These are phyloP conservation scores for Teratosphaeria pseudoeucalypti DNA, from an alignment of 2,329 filamentous ascomycete species.

Conservation along the genomic window DNA sequence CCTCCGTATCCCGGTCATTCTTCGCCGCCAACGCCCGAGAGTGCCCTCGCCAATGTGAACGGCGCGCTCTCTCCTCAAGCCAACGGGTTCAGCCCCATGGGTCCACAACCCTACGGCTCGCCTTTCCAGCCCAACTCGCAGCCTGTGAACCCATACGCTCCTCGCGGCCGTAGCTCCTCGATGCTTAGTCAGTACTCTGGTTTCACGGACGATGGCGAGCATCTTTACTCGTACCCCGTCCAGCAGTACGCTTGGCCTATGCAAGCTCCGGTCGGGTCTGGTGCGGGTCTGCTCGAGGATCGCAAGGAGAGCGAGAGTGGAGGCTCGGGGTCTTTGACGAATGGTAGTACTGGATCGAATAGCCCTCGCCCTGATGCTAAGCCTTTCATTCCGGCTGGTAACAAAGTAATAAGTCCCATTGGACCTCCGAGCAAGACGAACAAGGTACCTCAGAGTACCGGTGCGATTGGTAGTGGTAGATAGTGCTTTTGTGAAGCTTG, in stretches of 20 bases:
- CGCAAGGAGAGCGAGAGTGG: slow-evolving; percentile 13
- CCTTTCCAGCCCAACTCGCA: slow-evolving; percentile 13
- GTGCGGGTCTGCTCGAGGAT: slow-evolving; percentile 3
- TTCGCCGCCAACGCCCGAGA: slow-evolving; percentile 48
- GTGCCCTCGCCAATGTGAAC: slow-evolving; percentile 44
- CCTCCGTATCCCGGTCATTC: slow-evolving; percentile 21
- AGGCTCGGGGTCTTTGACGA: slow-evolving; percentile 15
- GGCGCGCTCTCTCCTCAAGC: slow-evolving; percentile 10
- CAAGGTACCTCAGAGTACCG: slow-evolving; percentile 12
- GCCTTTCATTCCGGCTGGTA: slow-evolving; percentile 18
- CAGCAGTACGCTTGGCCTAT: slow-evolving; percentile 17
- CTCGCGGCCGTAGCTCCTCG: slow-evolving; percentile 39
- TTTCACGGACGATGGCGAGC: slow-evolving; percentile 35
- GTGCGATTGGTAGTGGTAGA: slow-evolving; percentile 18
- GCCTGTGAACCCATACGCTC: slow-evolving; percentile 5
- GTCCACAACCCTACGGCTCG: slow-evolving; percentile 14
- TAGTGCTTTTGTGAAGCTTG: slow-evolving; percentile 12
- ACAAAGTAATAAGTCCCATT: slow-evolving; percentile 14
- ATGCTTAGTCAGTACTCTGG: slow-evolving; percentile 43
- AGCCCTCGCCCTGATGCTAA: slow-evolving; percentile 25
- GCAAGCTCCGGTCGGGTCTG: slow-evolving; percentile 6
- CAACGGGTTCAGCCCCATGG: slow-evolving; percentile 14
- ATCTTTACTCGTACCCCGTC: slow-evolving; percentile 2
- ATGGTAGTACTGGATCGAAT: slow-evolving; percentile 22
- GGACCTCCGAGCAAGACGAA: slow-evolving; percentile 16